Conservation (phyloP, 768 basidiomycete genomes). For the Lepiota brunneoincarnata region DNA sequence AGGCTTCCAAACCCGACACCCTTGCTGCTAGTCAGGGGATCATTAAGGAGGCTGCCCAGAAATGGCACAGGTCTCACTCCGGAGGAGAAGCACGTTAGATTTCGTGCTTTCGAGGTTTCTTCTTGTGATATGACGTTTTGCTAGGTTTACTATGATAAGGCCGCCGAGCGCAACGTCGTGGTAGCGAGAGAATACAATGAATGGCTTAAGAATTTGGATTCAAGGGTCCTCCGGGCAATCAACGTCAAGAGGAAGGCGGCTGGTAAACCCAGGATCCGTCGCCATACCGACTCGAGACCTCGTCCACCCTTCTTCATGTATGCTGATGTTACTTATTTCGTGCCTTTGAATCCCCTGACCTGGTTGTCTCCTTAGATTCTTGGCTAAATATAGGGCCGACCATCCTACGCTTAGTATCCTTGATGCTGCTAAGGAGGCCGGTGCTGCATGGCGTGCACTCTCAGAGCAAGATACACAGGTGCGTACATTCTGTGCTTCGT, state of each 20-base stretch:
- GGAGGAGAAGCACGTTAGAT: constrained; percentile 9
- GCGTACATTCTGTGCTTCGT: not conserved
- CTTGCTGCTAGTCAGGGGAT: not conserved
- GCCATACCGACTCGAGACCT: not conserved
- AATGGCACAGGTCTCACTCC: constrained; percentile 1
- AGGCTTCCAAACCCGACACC: not conserved
- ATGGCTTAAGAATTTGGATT: constrained; percentile 17
- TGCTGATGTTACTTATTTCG: not conserved
- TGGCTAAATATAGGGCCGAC: not conserved
- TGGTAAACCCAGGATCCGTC: constrained; percentile 2
- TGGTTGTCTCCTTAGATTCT: constrained; percentile 5
- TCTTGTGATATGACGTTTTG: not conserved
- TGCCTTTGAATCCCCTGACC: not conserved
- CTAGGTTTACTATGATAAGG: constrained; percentile 3
- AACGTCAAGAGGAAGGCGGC: constrained; percentile 13
- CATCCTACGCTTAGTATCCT: not conserved
- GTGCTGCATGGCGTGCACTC: constrained; percentile 8
- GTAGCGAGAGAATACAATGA: constrained; percentile 5
- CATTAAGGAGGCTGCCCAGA: not conserved
- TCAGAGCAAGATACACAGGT: constrained; percentile 12
- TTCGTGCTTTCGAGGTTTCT: too few species aligned
- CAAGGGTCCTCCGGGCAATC: constrained; percentile 12
- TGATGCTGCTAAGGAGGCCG: not conserved
- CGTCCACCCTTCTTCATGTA: constrained; percentile 12
- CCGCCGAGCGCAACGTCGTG: not conserved